phyloP scores from a whole-genome alignment of 2,329 filamentous ascomycete genomes.

The Arthrobotrys musiformis region DNA sequence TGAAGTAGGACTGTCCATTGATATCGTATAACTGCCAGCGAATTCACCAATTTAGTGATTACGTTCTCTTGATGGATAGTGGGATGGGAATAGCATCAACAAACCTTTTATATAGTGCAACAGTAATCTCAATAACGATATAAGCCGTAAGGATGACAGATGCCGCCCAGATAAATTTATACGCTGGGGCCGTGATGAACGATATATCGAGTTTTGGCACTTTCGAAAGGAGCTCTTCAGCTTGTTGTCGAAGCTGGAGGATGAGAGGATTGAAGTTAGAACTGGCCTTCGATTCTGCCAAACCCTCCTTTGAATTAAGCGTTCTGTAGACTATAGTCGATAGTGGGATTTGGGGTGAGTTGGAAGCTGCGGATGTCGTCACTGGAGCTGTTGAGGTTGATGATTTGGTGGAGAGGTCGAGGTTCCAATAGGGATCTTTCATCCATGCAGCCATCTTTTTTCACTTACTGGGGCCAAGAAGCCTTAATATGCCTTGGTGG shows the following conservation, averaged over 20 bases:
- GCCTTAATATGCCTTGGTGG: slow-evolving; percentile 8
- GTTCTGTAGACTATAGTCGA: slow-evolving; percentile 46
- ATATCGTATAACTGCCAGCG: slow-evolving; percentile 7
- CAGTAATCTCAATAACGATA: slow-evolving; percentile 23
- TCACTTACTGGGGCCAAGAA: not conserved
- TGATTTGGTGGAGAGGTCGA: slow-evolving; percentile 19
- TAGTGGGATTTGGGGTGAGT: slow-evolving; percentile 23
- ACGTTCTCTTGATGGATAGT: not conserved
- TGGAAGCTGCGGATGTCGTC: not conserved
- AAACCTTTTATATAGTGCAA: slow-evolving; percentile 41
- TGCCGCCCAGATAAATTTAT: slow-evolving; percentile 30
- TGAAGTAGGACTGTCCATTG: not conserved
- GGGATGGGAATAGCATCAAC: not conserved
- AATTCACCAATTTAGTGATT: not conserved
- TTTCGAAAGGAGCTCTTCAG: slow-evolving; percentile 3
- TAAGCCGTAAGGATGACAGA: slow-evolving; percentile 30
- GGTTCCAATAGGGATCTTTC: slow-evolving; percentile 48
- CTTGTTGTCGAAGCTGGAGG: slow-evolving; percentile 19
- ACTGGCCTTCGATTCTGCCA: not conserved
- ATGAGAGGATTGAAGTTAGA: slow-evolving; percentile 42
- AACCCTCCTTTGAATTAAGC: slow-evolving; percentile 13
- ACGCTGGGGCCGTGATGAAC: slow-evolving; percentile 1
- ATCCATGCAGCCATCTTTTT: slow-evolving; percentile 42
- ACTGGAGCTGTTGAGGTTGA: not conserved
- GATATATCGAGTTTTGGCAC: slow-evolving; percentile 7